These are phyloP conservation scores for Ceriops tagal DNA, from an alignment of 345 rosid genomes.

Conservation along the genomic window DNA sequence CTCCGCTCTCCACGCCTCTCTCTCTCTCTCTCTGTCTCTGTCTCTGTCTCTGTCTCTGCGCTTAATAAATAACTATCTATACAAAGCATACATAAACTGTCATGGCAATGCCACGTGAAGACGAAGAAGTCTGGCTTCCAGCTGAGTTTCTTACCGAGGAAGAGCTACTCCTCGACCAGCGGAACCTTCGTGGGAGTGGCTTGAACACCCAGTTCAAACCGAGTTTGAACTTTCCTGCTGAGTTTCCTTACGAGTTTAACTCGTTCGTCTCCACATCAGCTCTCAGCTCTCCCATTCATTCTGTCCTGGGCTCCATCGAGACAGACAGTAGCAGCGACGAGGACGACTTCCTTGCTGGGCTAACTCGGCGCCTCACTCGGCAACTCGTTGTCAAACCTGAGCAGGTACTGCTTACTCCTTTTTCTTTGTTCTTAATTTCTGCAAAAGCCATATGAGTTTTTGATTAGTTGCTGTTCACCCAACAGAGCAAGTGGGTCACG, in stretches of 20 bases:
- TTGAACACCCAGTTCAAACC: conserved; percentile 5
- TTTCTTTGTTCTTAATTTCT: not conserved
- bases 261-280: conserved; percentile 8
- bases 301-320: not conserved
- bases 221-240: conserved; percentile 16
- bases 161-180: conserved; percentile 1
- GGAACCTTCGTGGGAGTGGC: not conserved
- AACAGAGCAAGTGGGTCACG: conserved; percentile 15
- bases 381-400: conserved; percentile 19
- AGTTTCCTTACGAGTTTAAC: conserved; percentile 34
- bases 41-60: not conserved
- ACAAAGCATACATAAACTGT: not conserved
- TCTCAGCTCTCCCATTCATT: conserved; percentile 14
- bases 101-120: conserved; percentile 1
- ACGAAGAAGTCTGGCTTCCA: conserved; percentile 6
- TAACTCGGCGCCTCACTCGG: conserved; percentile 23
- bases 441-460: not conserved
- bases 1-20: conserved; percentile 5
- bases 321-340: conserved; percentile 12
- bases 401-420: conserved; percentile 3
- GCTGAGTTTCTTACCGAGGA: conserved; percentile 14
- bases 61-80: too few species aligned
- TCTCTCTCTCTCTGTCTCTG: not conserved
- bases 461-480: not conserved
- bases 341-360: conserved; percentile 20